A percentile compares a stretch with the other conserved stretches of the same genome.
These are phyloP conservation scores for Epicoccum nigrum DNA, from an alignment of 2,329 filamentous ascomycete species.

Conservation along the genomic window DNA sequence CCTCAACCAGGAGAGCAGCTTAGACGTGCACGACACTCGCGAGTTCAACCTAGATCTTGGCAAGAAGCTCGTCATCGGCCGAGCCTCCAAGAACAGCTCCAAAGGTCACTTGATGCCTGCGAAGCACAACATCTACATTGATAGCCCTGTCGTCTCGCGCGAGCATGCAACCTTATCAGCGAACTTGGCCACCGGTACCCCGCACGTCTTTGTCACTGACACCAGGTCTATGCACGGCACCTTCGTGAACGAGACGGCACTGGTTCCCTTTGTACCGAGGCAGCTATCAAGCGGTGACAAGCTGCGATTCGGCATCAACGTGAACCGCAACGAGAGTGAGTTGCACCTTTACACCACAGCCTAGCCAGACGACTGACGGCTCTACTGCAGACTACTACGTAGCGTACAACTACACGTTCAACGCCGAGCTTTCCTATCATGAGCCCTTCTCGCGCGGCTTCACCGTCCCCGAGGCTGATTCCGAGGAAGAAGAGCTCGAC, in stretches of 20 bases:
- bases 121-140: conserved; percentile 68
- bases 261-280: conserved; percentile 31
- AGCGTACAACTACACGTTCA: conserved; percentile 41
- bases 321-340: conserved; percentile 44
- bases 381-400: conserved; percentile 35
- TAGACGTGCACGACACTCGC: conserved; percentile 47
- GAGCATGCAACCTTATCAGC: conserved; percentile 62
- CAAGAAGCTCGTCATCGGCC: conserved; percentile 47
- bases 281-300: conserved; percentile 40
- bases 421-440: conserved; percentile 20
- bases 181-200: conserved; percentile 21
- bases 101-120: conserved; percentile 51
- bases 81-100: conserved; percentile 49
- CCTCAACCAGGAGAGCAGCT: conserved; percentile 44
- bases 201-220: conserved; percentile 58
- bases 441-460: conserved; percentile 35
- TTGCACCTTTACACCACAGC: not conserved
- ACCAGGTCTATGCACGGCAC: conserved; percentile 68
- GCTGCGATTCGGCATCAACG: conserved; percentile 46
- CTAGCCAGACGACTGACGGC: conserved; percentile 14
- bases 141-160: conserved; percentile 74
- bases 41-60: conserved; percentile 37
- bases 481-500: conserved; percentile 36
- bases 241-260: conserved; percentile 54
- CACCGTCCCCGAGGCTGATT: conserved; percentile 40